Conservation (phyloP, 306 rosid genomes). For the Cucumis cinereus region DNA sequence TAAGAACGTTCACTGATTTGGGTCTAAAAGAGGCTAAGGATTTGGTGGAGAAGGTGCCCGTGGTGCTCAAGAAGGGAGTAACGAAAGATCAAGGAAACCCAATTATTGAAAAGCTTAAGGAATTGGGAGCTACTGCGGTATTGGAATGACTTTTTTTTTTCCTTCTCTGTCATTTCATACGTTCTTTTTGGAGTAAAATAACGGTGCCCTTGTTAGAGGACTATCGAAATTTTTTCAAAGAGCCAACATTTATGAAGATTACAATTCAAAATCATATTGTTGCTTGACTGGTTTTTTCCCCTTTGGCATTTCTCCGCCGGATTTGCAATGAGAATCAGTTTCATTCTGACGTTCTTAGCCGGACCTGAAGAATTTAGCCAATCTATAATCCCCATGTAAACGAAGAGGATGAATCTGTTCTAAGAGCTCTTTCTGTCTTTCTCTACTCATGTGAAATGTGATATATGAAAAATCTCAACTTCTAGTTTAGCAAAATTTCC, state of each 20-base stretch:
- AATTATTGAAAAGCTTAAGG: constrained; percentile 30
- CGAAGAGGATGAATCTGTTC: neutral
- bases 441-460: neutral
- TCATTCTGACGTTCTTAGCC: neutral
- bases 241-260: neutral
- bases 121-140: constrained; percentile 21
- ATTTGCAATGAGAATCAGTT: neutral
- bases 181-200: constrained; percentile 6
- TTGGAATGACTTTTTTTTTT: constrained; percentile 15
- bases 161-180: neutral
- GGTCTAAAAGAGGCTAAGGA: constrained; percentile 41
- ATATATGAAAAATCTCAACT: neutral
- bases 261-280: neutral
- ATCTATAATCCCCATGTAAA: neutral
- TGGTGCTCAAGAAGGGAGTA: constrained; percentile 31
- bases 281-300: neutral
- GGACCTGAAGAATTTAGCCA: neutral
- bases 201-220: constrained; percentile 4
- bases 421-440: neutral
- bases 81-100: constrained; percentile 29
- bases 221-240: neutral
- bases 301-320: neutral
- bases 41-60: constrained; percentile 34
- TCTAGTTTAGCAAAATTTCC: neutral
- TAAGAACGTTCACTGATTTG: constrained; percentile 27